phyloP scores from a whole-genome alignment of 495 filamentous ascomycete species.

The Aspergillus diversus region DNA sequence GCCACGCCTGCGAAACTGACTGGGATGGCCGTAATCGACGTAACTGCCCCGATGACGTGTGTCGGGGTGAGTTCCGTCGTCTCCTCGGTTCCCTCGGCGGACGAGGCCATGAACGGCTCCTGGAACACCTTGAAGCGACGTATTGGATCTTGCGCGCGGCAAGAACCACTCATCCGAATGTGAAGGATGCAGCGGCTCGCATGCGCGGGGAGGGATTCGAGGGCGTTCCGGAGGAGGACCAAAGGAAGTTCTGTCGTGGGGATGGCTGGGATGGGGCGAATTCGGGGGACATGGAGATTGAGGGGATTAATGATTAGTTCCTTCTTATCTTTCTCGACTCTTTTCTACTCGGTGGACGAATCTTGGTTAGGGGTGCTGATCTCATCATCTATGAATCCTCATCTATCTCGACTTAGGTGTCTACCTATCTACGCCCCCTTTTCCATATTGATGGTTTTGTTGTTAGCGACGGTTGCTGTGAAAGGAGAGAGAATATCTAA shows the following conservation, averaged over 20 bases:
- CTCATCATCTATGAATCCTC: too few relatives aligned
- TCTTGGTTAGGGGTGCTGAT: too few relatives aligned
- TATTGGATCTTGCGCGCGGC: constrained; percentile 47
- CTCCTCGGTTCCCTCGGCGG: constrained; percentile 19
- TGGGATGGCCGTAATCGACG: constrained; percentile 36
- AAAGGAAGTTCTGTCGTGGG: constrained; percentile 36
- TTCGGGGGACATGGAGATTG: constrained; percentile 39
- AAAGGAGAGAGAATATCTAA: too few relatives aligned
- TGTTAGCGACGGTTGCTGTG: too few relatives aligned
- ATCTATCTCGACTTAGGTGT: too few relatives aligned
- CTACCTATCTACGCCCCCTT: too few relatives aligned
- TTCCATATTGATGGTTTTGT: too few relatives aligned
- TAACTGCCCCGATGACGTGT: constrained; percentile 31
- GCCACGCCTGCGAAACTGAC: constrained; percentile 42
- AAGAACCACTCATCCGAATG: constrained; percentile 41
- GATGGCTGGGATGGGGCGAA: constrained; percentile 42
- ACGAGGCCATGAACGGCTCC: constrained; percentile 20
- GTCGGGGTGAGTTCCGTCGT: constrained; percentile 26
- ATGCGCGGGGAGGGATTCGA: constrained; percentile 40
- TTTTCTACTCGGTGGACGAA: too few relatives aligned
- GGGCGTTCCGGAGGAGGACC: constrained; percentile 26
- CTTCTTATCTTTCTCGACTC: neutral
- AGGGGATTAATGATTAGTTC: constrained; percentile 26
- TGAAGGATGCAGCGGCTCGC: constrained; percentile 28
- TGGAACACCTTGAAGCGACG: constrained; percentile 33